Base-by-base conservation (phyloP, 176 grass and related monocot genomes). In the Alloteropsis semialata region DNA sequence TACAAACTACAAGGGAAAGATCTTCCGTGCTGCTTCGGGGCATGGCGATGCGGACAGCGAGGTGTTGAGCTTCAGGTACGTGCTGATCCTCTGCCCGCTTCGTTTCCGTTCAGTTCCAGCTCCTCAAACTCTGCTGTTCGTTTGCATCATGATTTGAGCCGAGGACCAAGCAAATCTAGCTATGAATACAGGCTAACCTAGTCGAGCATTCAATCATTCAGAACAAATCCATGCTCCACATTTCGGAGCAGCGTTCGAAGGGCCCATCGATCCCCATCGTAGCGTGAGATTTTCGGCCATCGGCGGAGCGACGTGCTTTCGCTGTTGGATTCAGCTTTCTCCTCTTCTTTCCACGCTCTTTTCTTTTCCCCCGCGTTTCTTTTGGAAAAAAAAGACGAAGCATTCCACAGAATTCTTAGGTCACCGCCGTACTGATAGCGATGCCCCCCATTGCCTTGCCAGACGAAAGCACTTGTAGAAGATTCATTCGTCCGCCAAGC, bases 311-410 rank as follows among this genome's bases (percentile, higher is more conserved):
- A 39, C 43, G 77, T 81, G 71, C 71, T 13, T 71, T 44, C 21
- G 13, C 45, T 14, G 77, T 25, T 49, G 28, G 75, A 49, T 78
- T 57, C 48, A 42, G 56, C 88, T 86, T 77, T 72, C 13, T 30
- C 37, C 28, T 39, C 22, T n/a, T 38, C 32, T 24, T 83, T 70
- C 8, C 30, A 25, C 38, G 1, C 6, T 30, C 17, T 16, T 75
- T 75, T 84, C 69, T 27, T 55, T 16, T 1, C 7, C 29, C 4
- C 1, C 29, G 55, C 41, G 64, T 70, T 81, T 29, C 14, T 22
- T 39, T 6, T 5, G 3, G 5, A 27, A 29, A 71, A n/a, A n/a
- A n/a, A n/a, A n/a, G n/a, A n/a, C n/a, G n/a, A n/a, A 76, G 27
- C 16, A 30, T 44, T 27, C 18, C 5, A 38, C 3, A 13, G 78